These are phyloP conservation scores for Benincasa hispida DNA, from an alignment of 306 rosid genomes.

Conservation along the genomic window DNA sequence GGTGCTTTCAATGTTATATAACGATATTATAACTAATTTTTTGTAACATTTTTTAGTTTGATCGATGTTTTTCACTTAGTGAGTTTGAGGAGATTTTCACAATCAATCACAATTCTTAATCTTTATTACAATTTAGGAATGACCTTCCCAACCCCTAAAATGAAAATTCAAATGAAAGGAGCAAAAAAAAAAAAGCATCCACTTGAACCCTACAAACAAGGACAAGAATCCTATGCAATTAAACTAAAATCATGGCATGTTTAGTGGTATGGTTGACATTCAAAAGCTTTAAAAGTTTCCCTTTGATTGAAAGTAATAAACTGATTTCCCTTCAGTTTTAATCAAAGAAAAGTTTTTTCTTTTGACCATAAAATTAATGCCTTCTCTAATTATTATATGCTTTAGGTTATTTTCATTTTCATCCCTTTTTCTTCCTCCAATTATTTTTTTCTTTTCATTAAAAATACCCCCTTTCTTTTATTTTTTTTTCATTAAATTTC, in stretches of 20 bases:
- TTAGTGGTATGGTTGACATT: not conserved
- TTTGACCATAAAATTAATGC: not conserved
- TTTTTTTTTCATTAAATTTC: no score
- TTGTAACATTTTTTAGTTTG: no score
- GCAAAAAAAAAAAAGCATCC: not conserved
- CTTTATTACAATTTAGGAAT: not conserved
- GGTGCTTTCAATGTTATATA: no score
- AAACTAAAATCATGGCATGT: slow-evolving; percentile 8
- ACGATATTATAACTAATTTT: no score
- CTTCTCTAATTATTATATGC: not conserved
- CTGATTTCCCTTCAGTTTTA: not conserved
- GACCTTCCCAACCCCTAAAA: not conserved
- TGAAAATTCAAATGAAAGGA: not conserved
- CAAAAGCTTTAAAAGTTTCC: not conserved
- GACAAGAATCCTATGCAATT: slow-evolving; percentile 2
- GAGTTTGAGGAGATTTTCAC: no score
- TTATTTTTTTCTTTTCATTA: not conserved
- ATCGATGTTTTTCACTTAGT: no score
- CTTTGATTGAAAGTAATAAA: not conserved
- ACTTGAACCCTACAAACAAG: not conserved
- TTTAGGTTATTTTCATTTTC: not conserved
- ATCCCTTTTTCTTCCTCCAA: not conserved
- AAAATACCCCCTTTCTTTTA: not conserved
- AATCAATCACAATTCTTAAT: not conserved
- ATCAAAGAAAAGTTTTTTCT: not conserved